These are phyloP conservation scores for Paecilomyces variotii DNA, from an alignment of 2,329 filamentous ascomycete species.

Conservation along the genomic window DNA sequence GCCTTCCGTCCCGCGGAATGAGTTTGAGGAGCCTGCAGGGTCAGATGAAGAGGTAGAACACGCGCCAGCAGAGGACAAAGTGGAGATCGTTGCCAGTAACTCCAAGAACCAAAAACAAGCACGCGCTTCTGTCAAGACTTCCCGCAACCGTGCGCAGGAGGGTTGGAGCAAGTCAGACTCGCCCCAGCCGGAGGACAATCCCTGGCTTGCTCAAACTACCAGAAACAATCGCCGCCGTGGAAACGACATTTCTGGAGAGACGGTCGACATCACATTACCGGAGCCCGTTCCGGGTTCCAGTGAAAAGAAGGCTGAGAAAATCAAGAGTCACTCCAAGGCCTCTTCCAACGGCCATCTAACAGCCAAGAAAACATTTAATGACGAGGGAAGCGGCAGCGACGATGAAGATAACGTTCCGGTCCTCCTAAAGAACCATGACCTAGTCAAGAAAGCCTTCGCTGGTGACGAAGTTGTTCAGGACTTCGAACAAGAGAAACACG, in stretches of 20 bases:
- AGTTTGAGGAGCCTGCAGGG: conserved; percentile 53
- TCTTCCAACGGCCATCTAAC: conserved; percentile 14
- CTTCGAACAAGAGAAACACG: conserved; percentile 73
- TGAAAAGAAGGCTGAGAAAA: conserved; percentile 6
- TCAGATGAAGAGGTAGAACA: conserved; percentile 40
- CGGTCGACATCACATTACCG: conserved; percentile 26
- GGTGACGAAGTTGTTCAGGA: conserved; percentile 74
- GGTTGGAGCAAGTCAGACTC: background rate
- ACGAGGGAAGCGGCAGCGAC: conserved; percentile 32
- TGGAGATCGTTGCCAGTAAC: conserved; percentile 27
- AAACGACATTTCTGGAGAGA: conserved; percentile 19
- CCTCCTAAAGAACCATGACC: conserved; percentile 48
- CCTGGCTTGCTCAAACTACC: conserved; percentile 29
- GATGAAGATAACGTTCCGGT: conserved; percentile 34
- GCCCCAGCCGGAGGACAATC: conserved; percentile 20
- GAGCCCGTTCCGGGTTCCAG: conserved; percentile 5
- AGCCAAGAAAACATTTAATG: conserved; percentile 11
- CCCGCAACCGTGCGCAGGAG: conserved; percentile 6
- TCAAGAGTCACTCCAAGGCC: conserved; percentile 8
- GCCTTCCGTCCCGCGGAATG: conserved; percentile 34
- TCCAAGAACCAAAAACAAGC: conserved; percentile 13
- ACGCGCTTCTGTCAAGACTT: conserved; percentile 12
- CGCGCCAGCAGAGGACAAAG: conserved; percentile 19
- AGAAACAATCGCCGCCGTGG: conserved; percentile 24
- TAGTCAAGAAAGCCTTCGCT: conserved; percentile 79